These are phyloP conservation scores for Pelargonium citronellum DNA, from an alignment of 441 rosid genomes.

Conservation along the genomic window DNA sequence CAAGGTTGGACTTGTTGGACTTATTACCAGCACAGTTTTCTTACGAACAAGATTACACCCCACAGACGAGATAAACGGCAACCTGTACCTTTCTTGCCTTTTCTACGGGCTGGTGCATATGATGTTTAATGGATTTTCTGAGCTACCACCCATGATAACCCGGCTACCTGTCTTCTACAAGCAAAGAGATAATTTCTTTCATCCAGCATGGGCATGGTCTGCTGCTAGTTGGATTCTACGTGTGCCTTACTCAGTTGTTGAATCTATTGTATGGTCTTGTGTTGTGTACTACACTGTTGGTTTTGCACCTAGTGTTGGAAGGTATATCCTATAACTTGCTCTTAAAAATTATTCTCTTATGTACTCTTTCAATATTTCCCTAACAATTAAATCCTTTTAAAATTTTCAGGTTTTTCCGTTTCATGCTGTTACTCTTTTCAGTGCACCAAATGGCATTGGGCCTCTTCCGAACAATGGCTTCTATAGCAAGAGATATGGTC, in stretches of 20 bases:
- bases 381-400: conserved; percentile 5
- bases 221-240: conserved; percentile 70
- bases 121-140: conserved; percentile 91
- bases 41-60: conserved; percentile 78
- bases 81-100: conserved; percentile 71
- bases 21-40: conserved; percentile 73
- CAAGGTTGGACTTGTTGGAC: conserved; percentile 80
- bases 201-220: conserved; percentile 95
- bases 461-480: conserved; percentile 75
- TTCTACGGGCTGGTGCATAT: conserved; percentile 80
- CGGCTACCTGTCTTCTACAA: conserved; percentile 88
- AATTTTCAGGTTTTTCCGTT: conserved; percentile 55
- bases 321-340: conserved; percentile 32
- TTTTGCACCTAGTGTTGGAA: conserved; percentile 62
- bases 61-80: conserved; percentile 55
- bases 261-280: conserved; percentile 78
- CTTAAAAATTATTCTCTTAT: background rate
- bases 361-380: conserved; percentile 9
- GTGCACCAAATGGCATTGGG: conserved; percentile 92
- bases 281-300: conserved; percentile 83
- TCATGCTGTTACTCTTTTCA: conserved; percentile 57
- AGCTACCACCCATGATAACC: conserved; percentile 67
- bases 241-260: conserved; percentile 73
- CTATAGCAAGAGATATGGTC: conserved; percentile 76
- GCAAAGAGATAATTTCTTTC: conserved; percentile 82